Conservation (phyloP, 371 early-diverging fungal species). For the Dinochytrium kinnereticum region DNA sequence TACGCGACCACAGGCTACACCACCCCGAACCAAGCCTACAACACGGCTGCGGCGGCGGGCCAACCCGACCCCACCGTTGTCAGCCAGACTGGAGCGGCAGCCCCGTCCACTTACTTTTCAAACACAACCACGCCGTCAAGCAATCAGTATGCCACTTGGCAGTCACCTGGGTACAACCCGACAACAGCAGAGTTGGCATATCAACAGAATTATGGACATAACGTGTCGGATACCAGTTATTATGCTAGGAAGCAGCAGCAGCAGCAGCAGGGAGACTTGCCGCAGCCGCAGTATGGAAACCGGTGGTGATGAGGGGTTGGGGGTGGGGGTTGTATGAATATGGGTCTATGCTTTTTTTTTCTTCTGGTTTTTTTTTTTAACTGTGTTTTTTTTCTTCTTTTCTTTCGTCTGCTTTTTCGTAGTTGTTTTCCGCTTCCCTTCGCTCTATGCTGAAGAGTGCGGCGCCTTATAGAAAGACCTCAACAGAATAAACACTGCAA, state of each 20-base stretch:
- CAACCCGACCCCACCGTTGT: neutral
- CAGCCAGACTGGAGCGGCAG: neutral
- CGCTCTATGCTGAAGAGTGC: too few relatives aligned
- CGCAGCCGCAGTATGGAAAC: neutral
- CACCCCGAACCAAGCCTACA: conserved; percentile 5
- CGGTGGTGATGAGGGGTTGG: too few relatives aligned
- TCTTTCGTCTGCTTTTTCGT: too few relatives aligned
- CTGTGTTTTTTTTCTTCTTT: too few relatives aligned
- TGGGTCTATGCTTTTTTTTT: too few relatives aligned
- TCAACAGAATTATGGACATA: conserved; percentile 7
- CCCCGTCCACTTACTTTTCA: conserved; percentile 1
- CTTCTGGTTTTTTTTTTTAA: too few relatives aligned
- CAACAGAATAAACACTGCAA: too few relatives aligned
- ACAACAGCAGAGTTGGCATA: neutral
- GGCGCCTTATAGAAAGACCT: too few relatives aligned
- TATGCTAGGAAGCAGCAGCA: conserved; percentile 5
- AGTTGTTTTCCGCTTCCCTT: too few relatives aligned
- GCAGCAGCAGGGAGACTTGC: neutral
- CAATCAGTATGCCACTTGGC: conserved; percentile 7
- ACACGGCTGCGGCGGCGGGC: neutral
- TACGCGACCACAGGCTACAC: neutral
- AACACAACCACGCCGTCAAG: neutral
- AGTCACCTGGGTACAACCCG: conserved; percentile 1
- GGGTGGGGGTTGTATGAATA: too few relatives aligned
- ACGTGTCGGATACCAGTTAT: neutral